Evolutionary conservation across 192 early-diverging fungal species (phyloP).

Genomic region (Umbelopsis sp.): DNA sequence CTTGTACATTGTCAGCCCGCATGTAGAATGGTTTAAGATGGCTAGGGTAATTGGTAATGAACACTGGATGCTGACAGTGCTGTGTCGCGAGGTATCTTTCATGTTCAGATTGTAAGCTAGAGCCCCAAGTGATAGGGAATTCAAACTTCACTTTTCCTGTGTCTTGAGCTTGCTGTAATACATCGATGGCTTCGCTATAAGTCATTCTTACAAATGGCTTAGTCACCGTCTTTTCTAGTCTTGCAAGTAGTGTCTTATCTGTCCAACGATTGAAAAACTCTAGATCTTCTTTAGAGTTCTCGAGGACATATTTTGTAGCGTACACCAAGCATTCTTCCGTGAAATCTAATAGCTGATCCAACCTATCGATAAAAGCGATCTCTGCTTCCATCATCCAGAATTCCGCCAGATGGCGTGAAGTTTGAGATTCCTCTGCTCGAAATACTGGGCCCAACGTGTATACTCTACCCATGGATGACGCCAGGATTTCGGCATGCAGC

Average conservation of each 20-base stretch:
- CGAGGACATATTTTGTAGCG: slow-evolving; percentile 56
- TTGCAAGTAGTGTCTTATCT: slow-evolving; percentile 47
- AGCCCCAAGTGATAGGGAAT: slow-evolving; percentile 74
- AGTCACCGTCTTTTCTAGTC: slow-evolving; percentile 39
- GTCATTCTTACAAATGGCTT: slow-evolving; percentile 70
- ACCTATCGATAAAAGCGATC: slow-evolving; percentile 65
- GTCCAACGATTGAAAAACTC: slow-evolving; percentile 61
- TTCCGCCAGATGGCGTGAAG: slow-evolving; percentile 84
- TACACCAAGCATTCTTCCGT: slow-evolving; percentile 65
- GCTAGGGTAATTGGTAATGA: slow-evolving; percentile 88
- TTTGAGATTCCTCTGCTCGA: slow-evolving; percentile 80
- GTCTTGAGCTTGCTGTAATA: slow-evolving; percentile 56
- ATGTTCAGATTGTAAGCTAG: slow-evolving; percentile 79
- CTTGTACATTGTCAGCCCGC: slow-evolving; percentile 53
- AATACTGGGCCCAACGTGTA: slow-evolving; percentile 85
- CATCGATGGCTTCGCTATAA: slow-evolving; percentile 78
- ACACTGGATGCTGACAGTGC: slow-evolving; percentile 74
- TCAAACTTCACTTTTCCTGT: slow-evolving; percentile 48
- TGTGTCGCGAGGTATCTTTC: slow-evolving; percentile 77
- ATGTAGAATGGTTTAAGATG: slow-evolving; percentile 90
- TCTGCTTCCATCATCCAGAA: slow-evolving; percentile 97
- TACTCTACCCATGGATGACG: slow-evolving; percentile 69
- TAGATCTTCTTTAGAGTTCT: slow-evolving; percentile 57
- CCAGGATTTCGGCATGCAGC: slow-evolving; percentile 80
- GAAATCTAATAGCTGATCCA: slow-evolving; percentile 68